A percentile compares a stretch with the other conserved stretches of the same genome.
Conservation (phyloP, 2,329 filamentous ascomycete species). For the Ceratocystis albifundus region DNA sequence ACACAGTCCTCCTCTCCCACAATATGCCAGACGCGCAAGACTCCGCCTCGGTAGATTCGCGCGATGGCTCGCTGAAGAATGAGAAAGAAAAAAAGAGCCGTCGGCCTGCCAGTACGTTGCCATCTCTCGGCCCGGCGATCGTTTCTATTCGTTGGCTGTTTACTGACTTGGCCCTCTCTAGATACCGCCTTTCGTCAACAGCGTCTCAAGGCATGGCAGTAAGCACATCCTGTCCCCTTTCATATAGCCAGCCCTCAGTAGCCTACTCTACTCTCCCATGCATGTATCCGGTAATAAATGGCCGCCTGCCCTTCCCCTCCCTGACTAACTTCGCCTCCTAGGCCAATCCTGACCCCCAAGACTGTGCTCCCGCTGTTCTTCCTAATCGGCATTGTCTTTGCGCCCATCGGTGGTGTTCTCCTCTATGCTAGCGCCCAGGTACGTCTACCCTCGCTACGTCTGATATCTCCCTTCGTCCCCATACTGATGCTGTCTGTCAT, state of each 20-base stretch:
- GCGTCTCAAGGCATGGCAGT: slow-evolving; percentile 97
- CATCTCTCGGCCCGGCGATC: background rate
- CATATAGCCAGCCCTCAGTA: background rate
- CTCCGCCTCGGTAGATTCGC: slow-evolving; percentile 43
- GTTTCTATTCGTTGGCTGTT: background rate
- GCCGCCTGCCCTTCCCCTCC: background rate
- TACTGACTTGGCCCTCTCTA: slow-evolving; percentile 31
- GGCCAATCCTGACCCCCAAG: slow-evolving; percentile 89
- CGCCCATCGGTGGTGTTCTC: slow-evolving; percentile 77
- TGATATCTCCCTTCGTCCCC: background rate
- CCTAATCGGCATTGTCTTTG: slow-evolving; percentile 79
- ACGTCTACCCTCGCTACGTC: slow-evolving; percentile 26
- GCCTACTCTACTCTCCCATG: slow-evolving; percentile 42
- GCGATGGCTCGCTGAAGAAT: slow-evolving; percentile 40
- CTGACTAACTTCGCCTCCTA: slow-evolving; percentile 31
- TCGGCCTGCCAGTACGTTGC: slow-evolving; percentile 64
- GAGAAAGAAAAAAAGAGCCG: slow-evolving; percentile 79
- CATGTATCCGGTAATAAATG: no score
- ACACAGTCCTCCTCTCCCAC: slow-evolving; percentile 15
- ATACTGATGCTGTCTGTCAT: slow-evolving; percentile 14
- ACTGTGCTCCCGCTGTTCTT: slow-evolving; percentile 89
- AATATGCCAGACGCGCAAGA: slow-evolving; percentile 36
- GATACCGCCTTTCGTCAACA: slow-evolving; percentile 97
- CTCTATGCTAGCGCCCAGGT: slow-evolving; percentile 77
- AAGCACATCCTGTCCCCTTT: slow-evolving; percentile 31